Evolutionary conservation across 108 stramenopile genomes (phyloP).

Genomic region (Fragilariopsis cylindrus): DNA sequence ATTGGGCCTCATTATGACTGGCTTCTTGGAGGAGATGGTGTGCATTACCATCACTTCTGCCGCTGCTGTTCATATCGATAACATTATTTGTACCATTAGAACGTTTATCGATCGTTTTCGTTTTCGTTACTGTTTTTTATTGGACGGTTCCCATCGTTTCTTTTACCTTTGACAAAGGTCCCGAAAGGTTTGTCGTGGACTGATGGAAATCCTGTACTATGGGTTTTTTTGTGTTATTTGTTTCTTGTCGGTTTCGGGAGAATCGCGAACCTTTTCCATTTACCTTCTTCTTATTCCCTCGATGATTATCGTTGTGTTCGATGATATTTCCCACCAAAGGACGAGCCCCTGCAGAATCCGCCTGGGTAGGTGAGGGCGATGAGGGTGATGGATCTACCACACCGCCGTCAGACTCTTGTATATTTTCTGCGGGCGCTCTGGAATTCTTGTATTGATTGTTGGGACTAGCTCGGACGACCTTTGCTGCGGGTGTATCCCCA

Average conservation of each 20-base stretch:
- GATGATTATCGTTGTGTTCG: conserved; percentile 16
- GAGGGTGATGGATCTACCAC: too few relatives aligned
- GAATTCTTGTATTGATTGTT: conserved; percentile 9
- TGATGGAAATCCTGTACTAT: conserved; percentile 46
- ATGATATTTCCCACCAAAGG: conserved; percentile 37
- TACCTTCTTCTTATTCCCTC: neutral
- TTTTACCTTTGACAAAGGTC: conserved; percentile 37
- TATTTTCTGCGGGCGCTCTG: too few relatives aligned
- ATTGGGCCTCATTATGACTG: conserved; percentile 37
- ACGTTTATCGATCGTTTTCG: too few relatives aligned
- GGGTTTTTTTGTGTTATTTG: neutral
- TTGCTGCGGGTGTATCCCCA: conserved; percentile 69
- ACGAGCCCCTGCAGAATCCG: neutral
- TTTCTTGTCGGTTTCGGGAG: conserved; percentile 10
- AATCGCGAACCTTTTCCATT: conserved; percentile 21
- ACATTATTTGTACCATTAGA: neutral
- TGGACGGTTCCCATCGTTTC: neutral
- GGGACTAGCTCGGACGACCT: conserved; percentile 54
- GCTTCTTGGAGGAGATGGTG: conserved; percentile 16
- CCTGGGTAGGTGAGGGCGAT: neutral
- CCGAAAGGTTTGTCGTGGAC: conserved; percentile 47
- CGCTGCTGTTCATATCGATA: neutral
- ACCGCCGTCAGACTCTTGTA: too few relatives aligned
- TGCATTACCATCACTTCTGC: neutral
- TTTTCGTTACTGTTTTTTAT: too few relatives aligned